Base-by-base conservation (phyloP, 177 flowering plant species). In the Vitis hybrid region DNA sequence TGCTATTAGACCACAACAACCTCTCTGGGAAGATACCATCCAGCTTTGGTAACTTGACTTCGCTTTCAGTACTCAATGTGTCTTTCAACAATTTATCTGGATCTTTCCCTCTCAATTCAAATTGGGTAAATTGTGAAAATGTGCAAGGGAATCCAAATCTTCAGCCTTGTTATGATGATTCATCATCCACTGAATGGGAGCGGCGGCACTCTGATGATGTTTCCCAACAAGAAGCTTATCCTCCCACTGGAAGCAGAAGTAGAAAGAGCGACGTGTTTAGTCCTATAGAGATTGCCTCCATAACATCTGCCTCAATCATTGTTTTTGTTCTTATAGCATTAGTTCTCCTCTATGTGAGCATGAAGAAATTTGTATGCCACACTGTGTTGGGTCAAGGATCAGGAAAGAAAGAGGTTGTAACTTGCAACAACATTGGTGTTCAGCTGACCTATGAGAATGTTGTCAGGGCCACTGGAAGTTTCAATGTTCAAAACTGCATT, bases 31-130 rank as follows among this genome's bases (percentile, higher is more conserved):
- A 49, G 55, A 61, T 68, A 35, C 73, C 73, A 16, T 56, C 73
- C 52, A 65, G 68, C 18, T 64, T 70, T 12, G n/a, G 56, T 27
- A 63, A 40, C 56, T 40, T 32, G 65, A 60, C 73, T 12, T 18
- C 62, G 1, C 73, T 70, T 21, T 70, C 73, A 35, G 62, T 48
- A 13, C 64, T 70, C 48, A 56, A 70, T 56, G 73, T 70, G n/a
- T 70, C 73, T 21, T 70, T 70, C 62, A 70, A 70, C 62, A 70
- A 70, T 48, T 57, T 70, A 59, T 70, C 73, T 21, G 73, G 73
- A 10, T 9, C 68, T 21, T 40, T 64, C 35, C 73, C 73, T 35
- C 19, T 9, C 13, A 70, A 64, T 32, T 10, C 61, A 10, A 62
- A 32, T 54, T 64, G 54, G 21, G 49, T 55, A 9, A 62, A 70